phyloP scores from a whole-genome alignment of 1,284 basidiomycete genomes.

The Cutaneotrichosporon sp. region DNA sequence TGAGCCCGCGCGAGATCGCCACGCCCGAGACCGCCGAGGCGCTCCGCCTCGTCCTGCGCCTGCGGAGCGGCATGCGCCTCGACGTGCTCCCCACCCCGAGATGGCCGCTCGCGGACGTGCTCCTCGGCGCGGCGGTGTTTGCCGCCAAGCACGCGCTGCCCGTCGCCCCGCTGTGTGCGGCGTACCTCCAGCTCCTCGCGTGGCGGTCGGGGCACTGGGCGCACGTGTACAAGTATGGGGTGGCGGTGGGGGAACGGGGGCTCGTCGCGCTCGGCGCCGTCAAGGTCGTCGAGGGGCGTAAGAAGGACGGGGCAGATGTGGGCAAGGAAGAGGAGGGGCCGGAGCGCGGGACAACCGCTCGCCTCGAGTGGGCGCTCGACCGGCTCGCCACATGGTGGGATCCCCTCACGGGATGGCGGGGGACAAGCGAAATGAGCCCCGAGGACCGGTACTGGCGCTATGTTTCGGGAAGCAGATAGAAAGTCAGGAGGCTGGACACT shows the following conservation, averaged over 20 bases:
- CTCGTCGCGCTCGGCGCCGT: background rate
- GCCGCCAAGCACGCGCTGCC: background rate
- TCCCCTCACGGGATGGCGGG: background rate
- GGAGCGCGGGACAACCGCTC: background rate
- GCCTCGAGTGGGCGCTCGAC: background rate
- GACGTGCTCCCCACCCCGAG: background rate
- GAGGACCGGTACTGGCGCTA: conserved; percentile 3
- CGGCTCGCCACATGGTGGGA: background rate
- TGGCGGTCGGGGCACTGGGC: background rate
- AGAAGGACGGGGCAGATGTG: background rate
- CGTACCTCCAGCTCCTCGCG: background rate
- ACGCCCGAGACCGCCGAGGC: background rate
- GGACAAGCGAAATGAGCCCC: conserved; percentile 1
- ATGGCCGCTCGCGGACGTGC: background rate
- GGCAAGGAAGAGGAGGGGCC: background rate
- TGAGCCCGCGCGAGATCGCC: background rate
- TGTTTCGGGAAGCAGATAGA: background rate
- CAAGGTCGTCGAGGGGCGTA: background rate
- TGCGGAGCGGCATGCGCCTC: background rate
- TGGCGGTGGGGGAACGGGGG: background rate
- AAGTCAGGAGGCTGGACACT: background rate
- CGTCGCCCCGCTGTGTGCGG: background rate
- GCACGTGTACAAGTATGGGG: background rate
- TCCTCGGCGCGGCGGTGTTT: background rate
- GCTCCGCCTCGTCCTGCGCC: background rate